These are phyloP conservation scores for Porodaedalea pini DNA, from an alignment of 1,284 basidiomycete species.

Conservation along the genomic window DNA sequence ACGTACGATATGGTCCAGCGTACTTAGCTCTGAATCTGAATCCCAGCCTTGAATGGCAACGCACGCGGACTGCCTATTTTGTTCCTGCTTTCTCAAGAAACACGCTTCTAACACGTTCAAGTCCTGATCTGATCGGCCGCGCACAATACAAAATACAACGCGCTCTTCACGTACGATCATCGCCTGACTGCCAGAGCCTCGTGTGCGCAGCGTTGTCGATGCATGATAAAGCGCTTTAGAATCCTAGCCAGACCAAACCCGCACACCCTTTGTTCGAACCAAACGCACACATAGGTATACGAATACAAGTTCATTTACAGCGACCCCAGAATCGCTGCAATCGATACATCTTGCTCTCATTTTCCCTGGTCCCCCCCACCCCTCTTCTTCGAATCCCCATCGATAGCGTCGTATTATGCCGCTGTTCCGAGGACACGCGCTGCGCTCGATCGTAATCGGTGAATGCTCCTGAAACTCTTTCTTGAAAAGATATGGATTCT, in stretches of 20 bases:
- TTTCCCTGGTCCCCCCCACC: background rate
- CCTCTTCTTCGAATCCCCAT: background rate
- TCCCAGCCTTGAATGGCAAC: background rate
- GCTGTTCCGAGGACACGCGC: conserved; percentile 28
- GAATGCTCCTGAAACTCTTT: background rate
- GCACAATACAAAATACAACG: background rate
- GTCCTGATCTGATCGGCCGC: background rate
- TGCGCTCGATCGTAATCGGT: conserved; percentile 26
- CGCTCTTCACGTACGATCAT: background rate
- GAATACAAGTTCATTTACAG: background rate
- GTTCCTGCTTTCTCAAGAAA: background rate
- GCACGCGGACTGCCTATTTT: background rate
- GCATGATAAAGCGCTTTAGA: background rate
- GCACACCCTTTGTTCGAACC: background rate
- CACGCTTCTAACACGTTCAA: conserved; percentile 4
- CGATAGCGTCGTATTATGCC: conserved; percentile 24
- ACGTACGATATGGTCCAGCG: too few relatives aligned
- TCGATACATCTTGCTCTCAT: background rate
- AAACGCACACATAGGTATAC: background rate
- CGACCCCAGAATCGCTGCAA: background rate
- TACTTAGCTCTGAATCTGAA: background rate
- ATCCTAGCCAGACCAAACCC: background rate
- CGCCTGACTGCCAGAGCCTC: background rate
- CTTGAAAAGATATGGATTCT: conserved; percentile 31
- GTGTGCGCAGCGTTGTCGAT: conserved; percentile 8